A percentile compares a stretch with the other conserved stretches of the same genome.
phyloP scores from a whole-genome alignment of 768 basidiomycete genomes.

The Rhizopogon rudus region DNA sequence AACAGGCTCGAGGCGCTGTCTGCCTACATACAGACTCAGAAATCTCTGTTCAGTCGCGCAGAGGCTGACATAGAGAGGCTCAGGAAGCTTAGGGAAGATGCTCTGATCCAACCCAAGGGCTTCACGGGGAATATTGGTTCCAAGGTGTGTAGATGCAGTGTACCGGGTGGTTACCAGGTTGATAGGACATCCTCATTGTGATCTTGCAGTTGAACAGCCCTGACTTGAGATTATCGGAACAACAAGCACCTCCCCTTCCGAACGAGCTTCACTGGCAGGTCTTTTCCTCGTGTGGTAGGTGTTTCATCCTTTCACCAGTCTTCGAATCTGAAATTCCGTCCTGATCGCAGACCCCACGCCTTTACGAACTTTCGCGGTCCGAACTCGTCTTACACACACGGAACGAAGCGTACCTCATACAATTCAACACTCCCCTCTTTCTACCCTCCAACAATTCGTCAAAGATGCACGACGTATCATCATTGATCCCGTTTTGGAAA shows the following conservation, averaged over 20 bases:
- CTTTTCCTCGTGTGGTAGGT: constrained; percentile 50
- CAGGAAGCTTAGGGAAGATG: constrained; percentile 37
- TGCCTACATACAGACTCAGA: constrained; percentile 60
- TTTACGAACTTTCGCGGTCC: constrained; percentile 42
- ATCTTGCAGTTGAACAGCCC: constrained; percentile 26
- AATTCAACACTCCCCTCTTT: constrained; percentile 41
- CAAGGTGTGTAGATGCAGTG: constrained; percentile 25
- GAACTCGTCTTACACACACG: constrained; percentile 31
- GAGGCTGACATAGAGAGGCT: constrained; percentile 60
- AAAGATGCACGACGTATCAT: constrained; percentile 45
- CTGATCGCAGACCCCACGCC: constrained; percentile 45
- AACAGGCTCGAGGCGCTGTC: constrained; percentile 53
- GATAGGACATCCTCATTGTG: constrained; percentile 16
- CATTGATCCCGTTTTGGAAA: constrained; percentile 38
- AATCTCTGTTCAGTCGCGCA: constrained; percentile 51
- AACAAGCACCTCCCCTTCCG: constrained; percentile 34
- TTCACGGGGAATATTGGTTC: constrained; percentile 28
- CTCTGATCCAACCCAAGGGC: constrained; percentile 28
- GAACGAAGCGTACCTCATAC: constrained; percentile 34
- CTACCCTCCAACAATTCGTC: constrained; percentile 55
- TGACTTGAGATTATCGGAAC: constrained; percentile 37
- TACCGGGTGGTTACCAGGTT: not conserved
- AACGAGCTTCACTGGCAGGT: constrained; percentile 57
- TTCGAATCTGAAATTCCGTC: constrained; percentile 1
- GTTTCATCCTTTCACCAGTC: constrained; percentile 7